Conservation (phyloP, 768 basidiomycete species). For the Rhizopogon roseolus region DNA sequence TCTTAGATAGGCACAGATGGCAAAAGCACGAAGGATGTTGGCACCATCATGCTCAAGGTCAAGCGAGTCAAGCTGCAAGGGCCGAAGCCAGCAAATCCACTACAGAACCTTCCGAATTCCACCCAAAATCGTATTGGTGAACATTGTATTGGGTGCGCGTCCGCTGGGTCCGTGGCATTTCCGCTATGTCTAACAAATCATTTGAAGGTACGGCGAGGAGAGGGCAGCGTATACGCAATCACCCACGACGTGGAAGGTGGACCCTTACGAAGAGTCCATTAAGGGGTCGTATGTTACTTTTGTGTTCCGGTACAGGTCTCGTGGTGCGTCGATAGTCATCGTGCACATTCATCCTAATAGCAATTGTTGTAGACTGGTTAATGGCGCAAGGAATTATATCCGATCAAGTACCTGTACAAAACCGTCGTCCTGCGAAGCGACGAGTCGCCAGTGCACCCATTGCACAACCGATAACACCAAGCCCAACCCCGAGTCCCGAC, state of each 20-base stretch:
- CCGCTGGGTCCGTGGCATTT: background rate
- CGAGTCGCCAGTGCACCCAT: conserved; percentile 39
- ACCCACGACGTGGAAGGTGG: conserved; percentile 50
- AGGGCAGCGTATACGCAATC: conserved; percentile 33
- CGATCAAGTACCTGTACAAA: conserved; percentile 12
- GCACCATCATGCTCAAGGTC: conserved; percentile 53
- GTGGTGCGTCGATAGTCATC: conserved; percentile 32
- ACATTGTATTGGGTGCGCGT: conserved; percentile 42
- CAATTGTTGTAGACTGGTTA: conserved; percentile 38
- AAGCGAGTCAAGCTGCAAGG: conserved; percentile 24
- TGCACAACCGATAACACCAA: conserved; percentile 6
- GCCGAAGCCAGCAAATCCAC: conserved; percentile 36
- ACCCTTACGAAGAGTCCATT: conserved; percentile 37
- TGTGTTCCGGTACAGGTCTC: conserved; percentile 58
- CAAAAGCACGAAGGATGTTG: conserved; percentile 33
- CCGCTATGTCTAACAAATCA: conserved; percentile 4
- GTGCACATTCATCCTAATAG: background rate
- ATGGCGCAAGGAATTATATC: conserved; percentile 47
- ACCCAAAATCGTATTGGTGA: conserved; percentile 34
- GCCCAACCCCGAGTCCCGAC: conserved; percentile 7
- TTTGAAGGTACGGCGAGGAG: conserved; percentile 48
- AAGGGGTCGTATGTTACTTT: conserved; percentile 57
- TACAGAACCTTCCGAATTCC: conserved; percentile 34
- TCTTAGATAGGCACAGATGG: conserved; percentile 8
- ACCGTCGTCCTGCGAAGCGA: conserved; percentile 22